These are phyloP conservation scores for Anthracocystis setariae DNA, from an alignment of 1,284 basidiomycete species.

Conservation along the genomic window DNA sequence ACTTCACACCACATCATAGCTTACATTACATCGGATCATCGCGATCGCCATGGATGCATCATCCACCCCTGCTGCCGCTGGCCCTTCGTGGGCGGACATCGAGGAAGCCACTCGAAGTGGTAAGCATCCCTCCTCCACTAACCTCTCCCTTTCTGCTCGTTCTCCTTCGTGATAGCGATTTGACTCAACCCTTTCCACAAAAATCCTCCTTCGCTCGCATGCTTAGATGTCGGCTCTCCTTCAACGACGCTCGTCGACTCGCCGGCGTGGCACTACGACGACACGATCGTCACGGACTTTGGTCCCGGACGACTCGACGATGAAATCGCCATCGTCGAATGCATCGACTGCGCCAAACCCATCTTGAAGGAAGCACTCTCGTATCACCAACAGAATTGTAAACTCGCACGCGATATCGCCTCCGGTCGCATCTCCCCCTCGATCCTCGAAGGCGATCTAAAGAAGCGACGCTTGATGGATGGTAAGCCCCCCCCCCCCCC, in stretches of 20 bases:
- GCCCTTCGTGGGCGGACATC: constrained; percentile 47
- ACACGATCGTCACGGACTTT: constrained; percentile 63
- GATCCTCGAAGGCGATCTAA: constrained; percentile 48
- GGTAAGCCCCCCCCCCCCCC: constrained; percentile 26
- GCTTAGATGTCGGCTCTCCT: constrained; percentile 34
- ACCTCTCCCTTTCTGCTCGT: no score
- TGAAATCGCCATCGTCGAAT: constrained; percentile 58
- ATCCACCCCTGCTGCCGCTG: constrained; percentile 2
- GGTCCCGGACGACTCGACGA: constrained; percentile 60
- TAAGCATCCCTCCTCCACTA: constrained; percentile 15
- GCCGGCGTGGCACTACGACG: constrained; percentile 59
- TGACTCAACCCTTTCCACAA: not conserved
- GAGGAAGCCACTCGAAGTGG: constrained; percentile 47
- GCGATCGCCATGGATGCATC: not conserved
- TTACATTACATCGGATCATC: no score
- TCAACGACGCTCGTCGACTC: constrained; percentile 22
- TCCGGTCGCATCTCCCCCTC: constrained; percentile 55
- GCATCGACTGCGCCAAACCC: constrained; percentile 53
- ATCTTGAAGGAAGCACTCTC: constrained; percentile 52
- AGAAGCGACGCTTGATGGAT: constrained; percentile 46
- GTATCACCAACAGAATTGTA: constrained; percentile 60
- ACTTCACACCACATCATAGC: no score
- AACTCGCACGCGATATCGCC: constrained; percentile 51
- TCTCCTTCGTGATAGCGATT: not conserved
- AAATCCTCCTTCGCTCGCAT: not conserved